Conservation (phyloP, 768 basidiomycete species). For the Trametes coccinea region DNA sequence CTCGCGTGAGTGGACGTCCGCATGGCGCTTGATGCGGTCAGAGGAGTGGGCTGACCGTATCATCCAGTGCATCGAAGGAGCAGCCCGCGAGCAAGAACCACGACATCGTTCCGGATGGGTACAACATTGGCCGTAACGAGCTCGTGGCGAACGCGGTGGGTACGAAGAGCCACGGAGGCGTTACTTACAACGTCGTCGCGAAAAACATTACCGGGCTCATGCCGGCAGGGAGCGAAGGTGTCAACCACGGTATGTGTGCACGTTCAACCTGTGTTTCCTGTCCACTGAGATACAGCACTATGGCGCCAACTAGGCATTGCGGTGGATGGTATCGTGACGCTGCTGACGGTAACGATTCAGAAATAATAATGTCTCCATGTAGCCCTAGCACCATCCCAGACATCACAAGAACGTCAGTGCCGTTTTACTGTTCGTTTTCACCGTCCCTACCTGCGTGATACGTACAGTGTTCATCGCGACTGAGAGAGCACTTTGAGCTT, state of each 20-base stretch:
- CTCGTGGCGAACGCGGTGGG: conserved; percentile 41
- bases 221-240: conserved; percentile 45
- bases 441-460: too few relatives aligned
- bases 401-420: too few relatives aligned
- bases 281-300: background rate
- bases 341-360: conserved; percentile 50
- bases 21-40: background rate
- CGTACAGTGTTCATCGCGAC: too few relatives aligned
- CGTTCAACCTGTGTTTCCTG: background rate
- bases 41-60: background rate
- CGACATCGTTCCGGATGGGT: conserved; percentile 32
- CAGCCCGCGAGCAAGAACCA: conserved; percentile 26
- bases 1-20: conserved; percentile 32
- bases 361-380: background rate
- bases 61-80: conserved; percentile 30
- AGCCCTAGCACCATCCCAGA: background rate
- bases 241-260: conserved; percentile 45
- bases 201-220: conserved; percentile 52
- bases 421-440: too few relatives aligned
- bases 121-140: conserved; percentile 33
- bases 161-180: conserved; percentile 38
- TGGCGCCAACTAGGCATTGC: conserved; percentile 45
- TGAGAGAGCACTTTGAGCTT: too few relatives aligned
- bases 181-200: conserved; percentile 46
- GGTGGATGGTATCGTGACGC: conserved; percentile 51